These are phyloP conservation scores for Trichoderma simmonsii DNA, from an alignment of 2,329 filamentous ascomycete genomes.

Conservation along the genomic window DNA sequence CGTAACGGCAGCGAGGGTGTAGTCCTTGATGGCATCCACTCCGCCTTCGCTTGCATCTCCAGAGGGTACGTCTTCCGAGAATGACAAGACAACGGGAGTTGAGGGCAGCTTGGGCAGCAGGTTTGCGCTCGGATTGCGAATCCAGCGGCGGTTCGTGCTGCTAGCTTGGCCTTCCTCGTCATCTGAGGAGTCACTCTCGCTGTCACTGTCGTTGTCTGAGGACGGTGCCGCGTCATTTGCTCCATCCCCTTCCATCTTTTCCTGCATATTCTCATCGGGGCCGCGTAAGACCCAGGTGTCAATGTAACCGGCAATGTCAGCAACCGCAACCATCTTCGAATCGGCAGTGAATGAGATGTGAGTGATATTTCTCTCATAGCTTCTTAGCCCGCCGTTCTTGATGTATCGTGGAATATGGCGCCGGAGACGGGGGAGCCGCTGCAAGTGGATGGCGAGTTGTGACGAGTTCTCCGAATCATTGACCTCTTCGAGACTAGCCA, in stretches of 20 bases:
- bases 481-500: slow-evolving; percentile 36
- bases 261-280: slow-evolving; percentile 28
- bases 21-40: slow-evolving; percentile 39
- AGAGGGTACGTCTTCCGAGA: slow-evolving; percentile 51
- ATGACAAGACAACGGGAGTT: slow-evolving; percentile 65
- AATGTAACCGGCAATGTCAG: slow-evolving; percentile 79
- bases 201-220: slow-evolving; percentile 33
- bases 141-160: slow-evolving; percentile 59
- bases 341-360: slow-evolving; percentile 77
- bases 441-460: slow-evolving; percentile 35
- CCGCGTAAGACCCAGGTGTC: slow-evolving; percentile 77
- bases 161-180: slow-evolving; percentile 45
- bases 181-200: slow-evolving; percentile 40
- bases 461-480: slow-evolving; percentile 20
- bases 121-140: slow-evolving; percentile 65
- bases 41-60: slow-evolving; percentile 25
- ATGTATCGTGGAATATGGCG: slow-evolving; percentile 54
- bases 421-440: slow-evolving; percentile 51
- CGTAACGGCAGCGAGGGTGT: slow-evolving; percentile 52
- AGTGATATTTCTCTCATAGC: slow-evolving; percentile 73
- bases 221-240: slow-evolving; percentile 35
- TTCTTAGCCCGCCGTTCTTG: slow-evolving; percentile 64
- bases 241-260: slow-evolving; percentile 33
- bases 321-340: slow-evolving; percentile 72
- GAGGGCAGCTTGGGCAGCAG: slow-evolving; percentile 67